Base-by-base conservation (phyloP, 1,139 yeast species). In the Sugiyamaella novakii region DNA sequence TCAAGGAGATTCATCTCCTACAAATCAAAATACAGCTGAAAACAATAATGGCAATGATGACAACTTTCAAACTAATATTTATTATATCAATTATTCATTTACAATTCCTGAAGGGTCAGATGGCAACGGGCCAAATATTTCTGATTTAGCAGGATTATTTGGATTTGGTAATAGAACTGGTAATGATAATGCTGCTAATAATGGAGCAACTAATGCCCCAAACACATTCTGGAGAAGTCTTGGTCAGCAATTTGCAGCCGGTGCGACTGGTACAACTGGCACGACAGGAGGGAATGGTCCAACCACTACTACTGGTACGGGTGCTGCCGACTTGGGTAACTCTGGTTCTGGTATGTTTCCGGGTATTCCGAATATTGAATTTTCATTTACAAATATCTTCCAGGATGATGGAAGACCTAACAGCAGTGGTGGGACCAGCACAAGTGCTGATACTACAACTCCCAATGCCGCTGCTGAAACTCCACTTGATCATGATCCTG, bases 81-180 rank as follows among this genome's bases (percentile, higher is more conserved):
- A 30, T 17, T 45, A 38, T 30, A 38, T 45, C 17, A 45, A 45
- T 31, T 45, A 45, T 45, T 38, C 48, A 30, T 38, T 45, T 21
- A 17, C 48, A 4, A n/a, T 30, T 11, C 43, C 48, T 12, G 43
- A 37, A 7, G 34, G 41, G 19, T 7, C 30, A 11, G 27, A 30
- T 10, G 39, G 29, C 3, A 12, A 15, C 8, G 21, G 12, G 15
- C 10, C 15, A 5, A n/a, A 7, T 22, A 7, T 22, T 11, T 18
- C 36, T 10, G 43, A 39, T 27, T 10, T 39, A 39, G 35, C 36
- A 14, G 25, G 22, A 10, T 21, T 42, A 18, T 36, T 30, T 18
- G 46, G 46, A 12, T 18, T 43, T 21, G 30, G 14, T 28, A 39
- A 15, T 15, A 10, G 25, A 6, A 18, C 35, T 28, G 11, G 25